Evolutionary conservation across 169 alveolate species (phyloP), one percentile per base, ranked within the genome.

Genomic region (Cryptosporidium sp.): DNA sequence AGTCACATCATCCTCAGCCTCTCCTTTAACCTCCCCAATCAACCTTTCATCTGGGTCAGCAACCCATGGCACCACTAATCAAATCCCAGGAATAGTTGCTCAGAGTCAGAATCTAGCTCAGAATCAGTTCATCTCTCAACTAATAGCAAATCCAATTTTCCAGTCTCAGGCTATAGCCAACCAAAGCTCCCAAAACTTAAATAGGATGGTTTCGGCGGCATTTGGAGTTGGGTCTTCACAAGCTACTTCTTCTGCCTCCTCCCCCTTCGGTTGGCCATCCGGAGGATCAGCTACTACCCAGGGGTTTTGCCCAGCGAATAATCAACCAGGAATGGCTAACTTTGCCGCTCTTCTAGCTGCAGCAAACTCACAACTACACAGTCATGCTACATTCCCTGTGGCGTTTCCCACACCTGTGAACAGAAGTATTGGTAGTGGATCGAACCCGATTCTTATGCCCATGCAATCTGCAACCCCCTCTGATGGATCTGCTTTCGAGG

Each of bases 381-480:
- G 68, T 9, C 69, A 45, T 1, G 26, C 67, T 9, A 2, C 59
- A 3, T 26, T 45, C 6, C 61, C 89, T 7, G 35, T 41, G 69
- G 33, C 68, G 3, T 62, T 65, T 21, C 62, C 73, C 21, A 80
- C 73, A 8, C 75, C 59, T 12, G 89, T 80, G 8, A 80, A 65
- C 69, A 59, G 89, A 23, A 45, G 61, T 16, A 67, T 80, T 31
- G 50, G 69, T 16, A 37, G 16, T 16, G 74, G 67, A 3, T 12
- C 86, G 12, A 59, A 43, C 23, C 68, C 80, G 3, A 67, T 80
- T 0, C 75, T 80, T 5, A 21, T 80, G 68, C 68, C 71, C 14
- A 65, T 80, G 80, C 89, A 80, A 16, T 80, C 89, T 62, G 16
- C 74, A 7, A 23, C 89, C n/a, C 89, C 89, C 9, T 80, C 89